Conservation (phyloP, 164 flowering plant genomes). For the Liquidambar formosana region DNA sequence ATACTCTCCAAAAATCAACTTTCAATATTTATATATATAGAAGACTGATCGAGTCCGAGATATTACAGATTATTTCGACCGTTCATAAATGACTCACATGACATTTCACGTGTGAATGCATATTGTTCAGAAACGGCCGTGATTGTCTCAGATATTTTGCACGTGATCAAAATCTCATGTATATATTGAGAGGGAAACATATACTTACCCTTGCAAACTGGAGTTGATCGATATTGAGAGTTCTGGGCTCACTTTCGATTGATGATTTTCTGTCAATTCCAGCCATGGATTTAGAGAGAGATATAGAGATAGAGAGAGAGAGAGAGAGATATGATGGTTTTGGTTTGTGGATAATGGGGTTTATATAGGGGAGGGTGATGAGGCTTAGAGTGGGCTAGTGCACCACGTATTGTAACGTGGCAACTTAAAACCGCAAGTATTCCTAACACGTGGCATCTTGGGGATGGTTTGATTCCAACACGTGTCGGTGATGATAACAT, state of each 20-base stretch:
- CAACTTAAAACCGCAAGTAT: background rate
- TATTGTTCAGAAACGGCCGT: too few species aligned
- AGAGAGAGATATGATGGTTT: too few species aligned
- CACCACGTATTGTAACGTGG: constrained; percentile 16
- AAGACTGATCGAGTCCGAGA: too few species aligned
- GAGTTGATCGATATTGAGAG: constrained; percentile 37
- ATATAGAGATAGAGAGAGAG: background rate
- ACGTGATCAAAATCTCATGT: background rate
- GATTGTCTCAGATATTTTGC: too few species aligned
- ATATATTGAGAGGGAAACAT: too few species aligned
- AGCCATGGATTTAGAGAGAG: constrained; percentile 13
- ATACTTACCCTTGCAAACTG: constrained; percentile 48
- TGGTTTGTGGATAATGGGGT: too few species aligned
- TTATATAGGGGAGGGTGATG: background rate
- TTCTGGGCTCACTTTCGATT: constrained; percentile 57
- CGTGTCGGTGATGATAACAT: background rate
- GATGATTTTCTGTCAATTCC: constrained; percentile 43
- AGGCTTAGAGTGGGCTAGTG: background rate
- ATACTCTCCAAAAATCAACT: too few species aligned
- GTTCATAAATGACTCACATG: too few species aligned
- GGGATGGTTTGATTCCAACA: background rate
- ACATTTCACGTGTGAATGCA: too few species aligned
- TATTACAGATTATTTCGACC: too few species aligned
- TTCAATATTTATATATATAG: too few species aligned
- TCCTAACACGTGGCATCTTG: constrained; percentile 3